A percentile compares a stretch with the other conserved stretches of the same genome.
phyloP scores from a whole-genome alignment of 2,329 filamentous ascomycete species.

The Colletotrichum destructivum region DNA sequence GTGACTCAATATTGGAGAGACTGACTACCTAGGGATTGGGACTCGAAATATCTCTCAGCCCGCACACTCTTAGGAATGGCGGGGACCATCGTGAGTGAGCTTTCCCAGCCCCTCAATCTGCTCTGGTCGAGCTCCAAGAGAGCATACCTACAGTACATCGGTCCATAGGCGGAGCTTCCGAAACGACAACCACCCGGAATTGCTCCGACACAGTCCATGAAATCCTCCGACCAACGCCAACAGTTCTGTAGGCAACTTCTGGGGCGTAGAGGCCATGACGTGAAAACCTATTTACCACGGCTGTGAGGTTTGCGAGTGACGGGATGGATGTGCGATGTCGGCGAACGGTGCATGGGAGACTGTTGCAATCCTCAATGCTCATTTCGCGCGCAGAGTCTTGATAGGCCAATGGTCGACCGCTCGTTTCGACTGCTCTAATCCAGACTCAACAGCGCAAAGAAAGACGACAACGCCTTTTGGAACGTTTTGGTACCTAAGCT shows the following conservation, averaged over 20 bases:
- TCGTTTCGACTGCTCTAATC: not conserved
- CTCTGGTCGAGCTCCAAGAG: not conserved
- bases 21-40: too few species aligned
- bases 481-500: not conserved
- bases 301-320: not conserved
- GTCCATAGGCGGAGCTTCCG: not conserved
- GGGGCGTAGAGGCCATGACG: not conserved
- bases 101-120: not conserved
- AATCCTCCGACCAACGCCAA: not conserved
- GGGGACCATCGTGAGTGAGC: not conserved
- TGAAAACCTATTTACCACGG: not conserved
- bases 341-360: conserved; percentile 14
- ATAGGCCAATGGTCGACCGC: conserved; percentile 12
- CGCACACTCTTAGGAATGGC: not conserved
- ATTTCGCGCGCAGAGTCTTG: conserved; percentile 17
- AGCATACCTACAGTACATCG: too few species aligned
- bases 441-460: conserved; percentile 8
- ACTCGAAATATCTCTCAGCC: not conserved
- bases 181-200: not conserved
- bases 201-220: not conserved
- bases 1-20: not conserved
- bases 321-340: conserved; percentile 30
- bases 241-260: not conserved
- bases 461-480: not conserved
- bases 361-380: conserved; percentile 2